Evolutionary conservation across 163 green algal species (phyloP), one percentile per base, ranked within the genome.

Genomic region (Coccomyxa subellipsoidea): DNA sequence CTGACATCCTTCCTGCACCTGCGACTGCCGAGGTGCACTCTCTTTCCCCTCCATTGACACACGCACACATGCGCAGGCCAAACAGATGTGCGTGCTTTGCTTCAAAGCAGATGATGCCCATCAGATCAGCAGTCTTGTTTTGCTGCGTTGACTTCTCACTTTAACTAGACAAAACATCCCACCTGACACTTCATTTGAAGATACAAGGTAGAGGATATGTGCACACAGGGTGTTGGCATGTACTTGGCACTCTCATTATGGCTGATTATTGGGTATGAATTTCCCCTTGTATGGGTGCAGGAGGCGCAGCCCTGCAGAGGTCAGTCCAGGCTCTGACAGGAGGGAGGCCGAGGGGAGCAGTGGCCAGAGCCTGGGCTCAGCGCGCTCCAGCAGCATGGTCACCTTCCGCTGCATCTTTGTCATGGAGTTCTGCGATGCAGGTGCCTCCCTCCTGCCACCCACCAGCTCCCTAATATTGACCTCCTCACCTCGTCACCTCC

Each of bases 381-480:
- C 29, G 18, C 66, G 66, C 66, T 73, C 66, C 32, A 39, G 32
- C 31, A 40, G 70, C 70, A 31, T 77, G 32, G 70, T 40, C 32
- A 40, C 70, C 70, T 77, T 38, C 70, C 32, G 70, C 32, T 77
- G 70, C 70, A 77, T 77, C 32, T 47, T 77, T 18, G 70, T 77
- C 70, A 77, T 77, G 70, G 70, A 77, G 70, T 77, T 47, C 70
- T 77, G 70, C 27, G 70, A 77, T 4, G 70, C 70, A 27, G 70
- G 70, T 77, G 70, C 31, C 29, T n/a, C 27, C 47, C 47, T 66
- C 47, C 47, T 66, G n/a, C n/a, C n/a, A n/a, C n/a, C n/a, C n/a
- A n/a, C n/a, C n/a, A n/a, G n/a, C 47, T 29, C 12, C 47, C 47
- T 66, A 18, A 18, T 66, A 66, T 66, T 66, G 66, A 34, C 32